These are phyloP conservation scores for Chrysanthemum seticuspe DNA, from an alignment of 129 eudicot genomes.

Conservation along the genomic window DNA sequence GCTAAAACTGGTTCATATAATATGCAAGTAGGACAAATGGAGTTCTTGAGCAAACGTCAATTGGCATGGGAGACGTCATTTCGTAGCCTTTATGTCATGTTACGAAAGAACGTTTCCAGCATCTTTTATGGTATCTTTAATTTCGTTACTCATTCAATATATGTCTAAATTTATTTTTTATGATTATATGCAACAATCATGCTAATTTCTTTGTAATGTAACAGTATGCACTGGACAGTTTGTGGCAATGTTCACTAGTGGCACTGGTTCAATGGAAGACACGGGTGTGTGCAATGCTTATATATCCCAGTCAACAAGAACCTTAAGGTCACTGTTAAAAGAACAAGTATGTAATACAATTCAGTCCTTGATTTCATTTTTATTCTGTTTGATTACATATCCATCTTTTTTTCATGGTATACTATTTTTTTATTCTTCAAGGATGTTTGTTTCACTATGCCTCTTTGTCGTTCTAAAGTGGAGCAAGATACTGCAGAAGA, in stretches of 20 bases:
- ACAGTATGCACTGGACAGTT: constrained; percentile 79
- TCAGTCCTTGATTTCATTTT: neutral
- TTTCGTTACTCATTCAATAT: neutral
- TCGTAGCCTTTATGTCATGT: constrained; percentile 80
- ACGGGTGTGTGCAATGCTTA: constrained; percentile 55
- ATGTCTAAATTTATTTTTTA: neutral
- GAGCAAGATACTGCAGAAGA: constrained; percentile 80
- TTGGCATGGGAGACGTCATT: constrained; percentile 83
- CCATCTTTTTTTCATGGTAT: neutral
- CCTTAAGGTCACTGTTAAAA: constrained; percentile 24
- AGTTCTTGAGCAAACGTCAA: constrained; percentile 73
- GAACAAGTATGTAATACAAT: constrained; percentile 25
- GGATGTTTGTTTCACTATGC: constrained; percentile 78
- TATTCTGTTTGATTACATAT: neutral
- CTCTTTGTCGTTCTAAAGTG: constrained; percentile 65
- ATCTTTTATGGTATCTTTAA: constrained; percentile 65
- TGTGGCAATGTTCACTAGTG: constrained; percentile 41
- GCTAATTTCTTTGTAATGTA: constrained; percentile 16
- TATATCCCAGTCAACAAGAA: constrained; percentile 55
- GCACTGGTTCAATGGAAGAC: constrained; percentile 31
- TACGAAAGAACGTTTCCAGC: constrained; percentile 57
- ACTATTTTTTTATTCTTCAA: constrained; percentile 20
- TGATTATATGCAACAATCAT: neutral
- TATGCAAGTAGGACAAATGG: constrained; percentile 47
- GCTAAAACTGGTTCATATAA: constrained; percentile 16